A percentile compares a stretch with the other conserved stretches of the same genome.
phyloP scores from a whole-genome alignment of 495 filamentous ascomycete species.

The Neurospora sp. region DNA sequence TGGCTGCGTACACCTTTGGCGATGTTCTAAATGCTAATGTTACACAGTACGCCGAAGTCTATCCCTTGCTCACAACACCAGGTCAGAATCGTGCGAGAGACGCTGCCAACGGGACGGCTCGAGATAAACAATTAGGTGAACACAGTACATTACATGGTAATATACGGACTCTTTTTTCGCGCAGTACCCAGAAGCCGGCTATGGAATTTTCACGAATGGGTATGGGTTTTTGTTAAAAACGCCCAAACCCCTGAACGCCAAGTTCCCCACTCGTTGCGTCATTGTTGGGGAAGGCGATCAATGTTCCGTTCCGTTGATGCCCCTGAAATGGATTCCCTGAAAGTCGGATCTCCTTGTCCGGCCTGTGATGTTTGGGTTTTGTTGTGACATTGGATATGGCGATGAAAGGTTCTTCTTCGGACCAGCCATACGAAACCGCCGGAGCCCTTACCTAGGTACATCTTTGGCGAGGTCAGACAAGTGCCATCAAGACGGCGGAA shows the following conservation, averaged over 20 bases:
- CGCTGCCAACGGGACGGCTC: not conserved
- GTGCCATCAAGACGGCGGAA: not conserved
- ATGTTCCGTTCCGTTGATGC: not conserved
- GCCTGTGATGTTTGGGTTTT: not conserved
- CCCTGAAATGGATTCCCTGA: not conserved
- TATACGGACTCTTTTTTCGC: not conserved
- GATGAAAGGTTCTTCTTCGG: not conserved
- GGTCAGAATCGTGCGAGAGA: not conserved
- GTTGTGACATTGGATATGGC: not conserved
- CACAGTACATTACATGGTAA: not conserved
- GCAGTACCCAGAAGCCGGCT: not conserved
- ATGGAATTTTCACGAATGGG: not conserved
- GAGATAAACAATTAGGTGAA: not conserved
- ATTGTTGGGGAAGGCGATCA: not conserved
- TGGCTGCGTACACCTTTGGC: slow-evolving; percentile 16
- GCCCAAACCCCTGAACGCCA: not conserved
- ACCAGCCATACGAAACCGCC: not conserved
- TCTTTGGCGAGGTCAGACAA: not conserved
- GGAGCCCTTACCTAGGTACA: not conserved
- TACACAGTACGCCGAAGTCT: not conserved
- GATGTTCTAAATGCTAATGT: slow-evolving; percentile 9
- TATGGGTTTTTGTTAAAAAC: not conserved
- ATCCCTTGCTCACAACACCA: not conserved
- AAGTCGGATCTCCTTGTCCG: not conserved
- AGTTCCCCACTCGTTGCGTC: not conserved